A percentile compares a stretch with the other conserved stretches of the same genome.
Evolutionary conservation across 148 eudicot species (phyloP).

Genomic region (Camellia japonica): DNA sequence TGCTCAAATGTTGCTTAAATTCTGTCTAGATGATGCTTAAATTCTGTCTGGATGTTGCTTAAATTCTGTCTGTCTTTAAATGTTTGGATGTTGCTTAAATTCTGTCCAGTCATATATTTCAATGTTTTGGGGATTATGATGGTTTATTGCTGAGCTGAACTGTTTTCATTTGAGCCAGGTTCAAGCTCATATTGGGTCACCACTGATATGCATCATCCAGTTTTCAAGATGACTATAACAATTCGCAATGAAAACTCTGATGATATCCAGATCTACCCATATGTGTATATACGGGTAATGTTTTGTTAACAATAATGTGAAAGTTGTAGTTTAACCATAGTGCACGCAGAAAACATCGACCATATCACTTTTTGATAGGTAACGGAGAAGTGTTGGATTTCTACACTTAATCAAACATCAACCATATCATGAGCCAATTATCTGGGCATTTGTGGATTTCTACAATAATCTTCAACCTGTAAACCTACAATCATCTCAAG

Average conservation of each 20-base stretch:
- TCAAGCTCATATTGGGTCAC: conserved; percentile 81
- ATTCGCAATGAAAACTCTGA: conserved; percentile 73
- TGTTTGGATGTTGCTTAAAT: too few relatives aligned
- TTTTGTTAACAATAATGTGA: not conserved
- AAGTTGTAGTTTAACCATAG: conserved; percentile 2
- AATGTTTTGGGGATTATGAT: not conserved
- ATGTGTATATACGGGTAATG: conserved; percentile 81
- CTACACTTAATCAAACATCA: too few relatives aligned
- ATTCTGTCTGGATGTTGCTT: too few relatives aligned
- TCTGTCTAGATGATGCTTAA: too few relatives aligned
- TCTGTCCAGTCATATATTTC: not conserved
- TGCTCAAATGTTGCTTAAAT: too few relatives aligned
- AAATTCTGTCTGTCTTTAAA: too few relatives aligned
- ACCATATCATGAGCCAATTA: conserved; percentile 96
- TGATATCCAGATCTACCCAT: conserved; percentile 86
- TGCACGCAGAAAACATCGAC: not conserved
- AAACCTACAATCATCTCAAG: too few relatives aligned
- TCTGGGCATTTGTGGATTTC: conserved; percentile 89
- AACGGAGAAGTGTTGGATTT: conserved; percentile 78
- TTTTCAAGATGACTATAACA: conserved; percentile 79
- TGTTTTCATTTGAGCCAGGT: conserved; percentile 42
- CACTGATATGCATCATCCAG: conserved; percentile 66
- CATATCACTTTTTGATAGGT: conserved; percentile 45
- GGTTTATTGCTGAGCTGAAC: not conserved
- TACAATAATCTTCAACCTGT: conserved; percentile 71